Conservation (phyloP, 2,329 filamentous ascomycete genomes). For the Verticillium albo-atrum region DNA sequence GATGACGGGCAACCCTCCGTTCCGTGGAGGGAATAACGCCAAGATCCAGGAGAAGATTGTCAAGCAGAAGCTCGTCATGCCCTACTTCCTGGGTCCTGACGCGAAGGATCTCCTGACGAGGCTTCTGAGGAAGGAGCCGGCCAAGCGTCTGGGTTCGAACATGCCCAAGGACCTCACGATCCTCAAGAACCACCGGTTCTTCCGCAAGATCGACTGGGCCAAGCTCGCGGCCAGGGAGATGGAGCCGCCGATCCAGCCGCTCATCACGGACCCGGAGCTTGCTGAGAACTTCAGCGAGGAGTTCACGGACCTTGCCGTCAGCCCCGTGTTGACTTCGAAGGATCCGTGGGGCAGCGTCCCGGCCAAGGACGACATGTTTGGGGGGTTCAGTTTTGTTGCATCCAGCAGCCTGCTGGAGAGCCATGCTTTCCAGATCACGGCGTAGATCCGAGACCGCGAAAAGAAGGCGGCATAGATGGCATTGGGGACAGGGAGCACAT, state of each 20-base stretch:
- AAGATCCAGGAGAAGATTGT: slow-evolving; percentile 97
- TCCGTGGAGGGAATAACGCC: slow-evolving; percentile 83
- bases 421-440: slow-evolving; percentile 30
- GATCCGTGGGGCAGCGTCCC: slow-evolving; percentile 34
- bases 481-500: not conserved
- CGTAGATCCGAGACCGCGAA: slow-evolving; percentile 2
- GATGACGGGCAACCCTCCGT: slow-evolving; percentile 87
- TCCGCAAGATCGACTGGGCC: slow-evolving; percentile 94
- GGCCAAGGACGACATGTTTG: slow-evolving; percentile 45
- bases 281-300: slow-evolving; percentile 96
- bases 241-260: slow-evolving; percentile 82
- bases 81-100: slow-evolving; percentile 86
- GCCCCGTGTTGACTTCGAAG: slow-evolving; percentile 55
- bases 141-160: slow-evolving; percentile 80
- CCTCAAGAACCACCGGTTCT: slow-evolving; percentile 93
- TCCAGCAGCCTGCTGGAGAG: slow-evolving; percentile 52
- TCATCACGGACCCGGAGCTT: slow-evolving; percentile 92
- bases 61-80: slow-evolving; percentile 82
- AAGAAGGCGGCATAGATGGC: not conserved
- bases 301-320: slow-evolving; percentile 82
- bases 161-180: slow-evolving; percentile 83
- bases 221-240: slow-evolving; percentile 77
- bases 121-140: slow-evolving; percentile 85
- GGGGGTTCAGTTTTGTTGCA: slow-evolving; percentile 61
- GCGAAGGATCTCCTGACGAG: slow-evolving; percentile 91